A percentile compares a stretch with the other conserved stretches of the same genome.
These are phyloP conservation scores for Globisporangium perplexum DNA, from an alignment of 352 stramenopile species.

Conservation along the genomic window DNA sequence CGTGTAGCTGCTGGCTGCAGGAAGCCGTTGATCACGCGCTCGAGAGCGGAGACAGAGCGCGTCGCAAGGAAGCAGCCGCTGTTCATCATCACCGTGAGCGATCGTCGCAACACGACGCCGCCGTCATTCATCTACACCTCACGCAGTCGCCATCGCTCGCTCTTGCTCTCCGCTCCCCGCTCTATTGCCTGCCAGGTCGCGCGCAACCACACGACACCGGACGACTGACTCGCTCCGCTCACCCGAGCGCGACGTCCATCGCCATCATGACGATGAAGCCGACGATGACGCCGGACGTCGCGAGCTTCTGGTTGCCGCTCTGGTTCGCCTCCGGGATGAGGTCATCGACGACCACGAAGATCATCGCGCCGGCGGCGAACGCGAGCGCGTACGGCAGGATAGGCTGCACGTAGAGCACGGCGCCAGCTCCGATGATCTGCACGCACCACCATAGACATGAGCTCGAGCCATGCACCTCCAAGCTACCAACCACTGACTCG, in stretches of 20 bases:
- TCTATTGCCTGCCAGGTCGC: background rate
- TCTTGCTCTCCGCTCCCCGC: background rate
- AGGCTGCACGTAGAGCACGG: constrained; percentile 82
- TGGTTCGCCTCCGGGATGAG: constrained; percentile 87
- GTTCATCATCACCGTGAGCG: background rate
- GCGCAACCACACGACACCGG: background rate
- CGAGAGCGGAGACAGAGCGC: no score
- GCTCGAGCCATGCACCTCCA: constrained; percentile 1
- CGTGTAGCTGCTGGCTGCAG: background rate
- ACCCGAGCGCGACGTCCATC: constrained; percentile 84
- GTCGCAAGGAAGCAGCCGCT: background rate
- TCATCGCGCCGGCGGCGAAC: constrained; percentile 89
- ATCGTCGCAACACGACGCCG: background rate
- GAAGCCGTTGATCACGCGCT: no score
- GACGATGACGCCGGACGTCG: constrained; percentile 80
- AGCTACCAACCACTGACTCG: constrained; percentile 14
- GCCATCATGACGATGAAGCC: constrained; percentile 92
- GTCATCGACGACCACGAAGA: constrained; percentile 91
- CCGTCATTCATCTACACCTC: background rate
- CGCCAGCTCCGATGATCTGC: constrained; percentile 75
- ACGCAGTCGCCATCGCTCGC: no score
- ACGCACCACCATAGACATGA: constrained; percentile 3
- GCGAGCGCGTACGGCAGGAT: constrained; percentile 89
- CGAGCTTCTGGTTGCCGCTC: constrained; percentile 85
- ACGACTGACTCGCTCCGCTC: background rate